These are phyloP conservation scores for Colletotrichum sojae DNA, from an alignment of 2,329 filamentous ascomycete genomes.

Conservation along the genomic window DNA sequence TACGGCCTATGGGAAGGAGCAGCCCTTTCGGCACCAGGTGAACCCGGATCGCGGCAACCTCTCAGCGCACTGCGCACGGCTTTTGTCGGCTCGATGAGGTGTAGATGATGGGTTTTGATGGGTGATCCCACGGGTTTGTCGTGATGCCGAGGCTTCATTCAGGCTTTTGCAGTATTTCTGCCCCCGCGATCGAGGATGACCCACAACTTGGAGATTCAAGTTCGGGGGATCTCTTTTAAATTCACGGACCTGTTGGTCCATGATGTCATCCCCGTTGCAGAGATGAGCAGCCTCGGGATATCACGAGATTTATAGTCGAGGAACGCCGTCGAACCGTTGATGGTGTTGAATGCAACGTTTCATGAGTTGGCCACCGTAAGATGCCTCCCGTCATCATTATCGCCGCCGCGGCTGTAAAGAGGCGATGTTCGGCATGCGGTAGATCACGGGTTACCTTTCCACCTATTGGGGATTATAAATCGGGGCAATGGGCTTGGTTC, in stretches of 20 bases:
- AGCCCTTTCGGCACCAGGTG: background rate
- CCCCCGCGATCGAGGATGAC: too few relatives aligned
- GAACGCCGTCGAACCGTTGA: too few relatives aligned
- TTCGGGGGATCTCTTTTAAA: background rate
- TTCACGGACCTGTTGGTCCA: conserved; percentile 11
- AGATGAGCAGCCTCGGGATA: conserved; percentile 5
- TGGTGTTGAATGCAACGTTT: too few relatives aligned
- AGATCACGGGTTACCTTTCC: too few relatives aligned
- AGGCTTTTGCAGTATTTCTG: background rate
- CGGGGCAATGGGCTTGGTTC: too few relatives aligned
- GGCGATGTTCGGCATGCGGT: too few relatives aligned
- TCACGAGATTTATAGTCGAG: background rate
- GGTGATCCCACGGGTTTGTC: background rate
- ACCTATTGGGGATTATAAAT: too few relatives aligned
- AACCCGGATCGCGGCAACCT: background rate
- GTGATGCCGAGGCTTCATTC: background rate
- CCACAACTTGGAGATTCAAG: background rate
- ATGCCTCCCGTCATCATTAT: too few relatives aligned
- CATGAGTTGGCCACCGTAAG: too few relatives aligned
- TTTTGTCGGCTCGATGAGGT: too few relatives aligned
- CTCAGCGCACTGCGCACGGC: background rate
- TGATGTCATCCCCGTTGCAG: conserved; percentile 6
- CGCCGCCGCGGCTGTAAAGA: too few relatives aligned
- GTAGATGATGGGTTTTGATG: background rate
- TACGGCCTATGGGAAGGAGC: background rate